A percentile compares a stretch with the other conserved stretches of the same genome.
phyloP scores from a whole-genome alignment of 1,284 basidiomycete genomes.

The Moniliophthora roreri region DNA sequence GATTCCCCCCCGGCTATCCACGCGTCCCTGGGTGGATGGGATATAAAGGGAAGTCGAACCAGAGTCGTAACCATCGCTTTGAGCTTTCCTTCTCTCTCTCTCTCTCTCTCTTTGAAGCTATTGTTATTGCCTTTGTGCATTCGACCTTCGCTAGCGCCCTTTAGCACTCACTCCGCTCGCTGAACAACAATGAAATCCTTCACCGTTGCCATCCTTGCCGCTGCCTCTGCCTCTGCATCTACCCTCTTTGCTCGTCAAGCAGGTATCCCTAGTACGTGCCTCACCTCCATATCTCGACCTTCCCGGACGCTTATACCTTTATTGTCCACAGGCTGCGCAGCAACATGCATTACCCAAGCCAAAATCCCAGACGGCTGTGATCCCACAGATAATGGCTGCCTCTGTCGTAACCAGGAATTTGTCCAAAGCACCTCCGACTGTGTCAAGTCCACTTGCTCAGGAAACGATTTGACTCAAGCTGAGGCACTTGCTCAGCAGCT shows the following conservation, averaged over 20 bases:
- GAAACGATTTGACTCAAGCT: constrained; percentile 47
- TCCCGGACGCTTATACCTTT: no score
- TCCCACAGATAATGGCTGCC: constrained; percentile 44
- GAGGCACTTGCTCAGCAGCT: constrained; percentile 39
- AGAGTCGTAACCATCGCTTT: no score
- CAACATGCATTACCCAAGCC: constrained; percentile 42
- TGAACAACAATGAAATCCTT: constrained; percentile 5
- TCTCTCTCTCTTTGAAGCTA: constrained; percentile 5
- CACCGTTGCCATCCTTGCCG: constrained; percentile 3
- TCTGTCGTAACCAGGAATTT: constrained; percentile 50
- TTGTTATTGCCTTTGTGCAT: constrained; percentile 8
- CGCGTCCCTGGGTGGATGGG: no score
- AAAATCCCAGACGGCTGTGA: constrained; percentile 38
- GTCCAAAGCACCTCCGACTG: constrained; percentile 46
- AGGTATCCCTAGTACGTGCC: constrained; percentile 34
- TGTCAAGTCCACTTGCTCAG: constrained; percentile 43
- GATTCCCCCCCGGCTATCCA: no score
- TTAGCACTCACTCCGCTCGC: neutral
- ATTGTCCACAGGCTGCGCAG: constrained; percentile 59
- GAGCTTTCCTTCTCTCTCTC: constrained; percentile 1
- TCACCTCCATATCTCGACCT: neutral
- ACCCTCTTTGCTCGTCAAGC: constrained; percentile 22
- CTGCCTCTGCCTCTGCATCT: constrained; percentile 13
- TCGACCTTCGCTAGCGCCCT: constrained; percentile 8
- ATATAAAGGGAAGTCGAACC: no score